Conservation (phyloP, 192 early-diverging fungal genomes). For the Phlyctochytrium arcticum region DNA sequence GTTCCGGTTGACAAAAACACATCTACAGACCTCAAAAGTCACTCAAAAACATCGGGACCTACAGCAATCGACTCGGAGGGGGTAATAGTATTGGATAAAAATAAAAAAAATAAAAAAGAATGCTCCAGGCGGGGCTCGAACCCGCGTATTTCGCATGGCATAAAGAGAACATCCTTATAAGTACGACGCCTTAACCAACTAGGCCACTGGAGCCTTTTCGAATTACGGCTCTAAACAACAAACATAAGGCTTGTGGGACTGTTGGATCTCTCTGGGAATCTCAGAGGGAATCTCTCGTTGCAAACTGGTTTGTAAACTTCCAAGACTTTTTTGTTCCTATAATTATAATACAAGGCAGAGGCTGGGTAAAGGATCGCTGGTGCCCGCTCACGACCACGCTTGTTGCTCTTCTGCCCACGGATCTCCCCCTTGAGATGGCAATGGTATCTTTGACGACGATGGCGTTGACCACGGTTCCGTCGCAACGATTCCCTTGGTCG, state of each 20-base stretch:
- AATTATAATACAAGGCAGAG: too few relatives aligned
- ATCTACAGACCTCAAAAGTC: too few relatives aligned
- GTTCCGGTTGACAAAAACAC: too few relatives aligned
- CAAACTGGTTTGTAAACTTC: too few relatives aligned
- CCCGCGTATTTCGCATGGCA: constrained; percentile 9
- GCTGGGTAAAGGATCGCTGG: too few relatives aligned
- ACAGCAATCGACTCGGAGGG: too few relatives aligned
- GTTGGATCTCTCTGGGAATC: too few relatives aligned
- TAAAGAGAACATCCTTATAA: constrained; percentile 9
- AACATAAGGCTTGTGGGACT: too few relatives aligned
- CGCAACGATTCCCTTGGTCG: background rate
- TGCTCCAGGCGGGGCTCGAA: constrained; percentile 9
- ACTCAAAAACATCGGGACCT: too few relatives aligned
- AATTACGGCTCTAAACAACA: background rate
- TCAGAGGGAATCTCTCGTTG: too few relatives aligned
- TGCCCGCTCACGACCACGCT: too few relatives aligned
- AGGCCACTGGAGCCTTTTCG: background rate
- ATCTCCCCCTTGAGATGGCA: background rate
- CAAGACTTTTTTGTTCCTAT: too few relatives aligned
- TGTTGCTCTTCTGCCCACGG: constrained; percentile 8
- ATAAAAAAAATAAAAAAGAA: background rate
- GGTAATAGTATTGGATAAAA: background rate
- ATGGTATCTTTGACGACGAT: background rate
- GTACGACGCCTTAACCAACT: constrained; percentile 10
- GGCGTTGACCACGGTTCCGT: background rate